Evolutionary conservation across 73 alveolate genomes (phyloP).

Genomic region (Chromera velia): DNA sequence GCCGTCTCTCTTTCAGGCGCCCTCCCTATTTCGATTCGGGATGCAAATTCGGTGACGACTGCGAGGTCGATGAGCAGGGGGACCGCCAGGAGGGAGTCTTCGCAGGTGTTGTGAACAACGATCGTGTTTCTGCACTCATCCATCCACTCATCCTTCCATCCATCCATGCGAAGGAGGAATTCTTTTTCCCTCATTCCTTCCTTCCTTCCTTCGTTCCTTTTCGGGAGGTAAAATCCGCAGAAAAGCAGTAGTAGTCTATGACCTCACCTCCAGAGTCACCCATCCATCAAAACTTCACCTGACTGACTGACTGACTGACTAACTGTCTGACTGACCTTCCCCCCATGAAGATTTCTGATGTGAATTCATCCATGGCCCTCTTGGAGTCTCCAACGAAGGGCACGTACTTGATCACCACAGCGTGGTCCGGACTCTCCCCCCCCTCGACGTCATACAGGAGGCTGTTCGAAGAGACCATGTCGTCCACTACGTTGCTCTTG

Average conservation of each 20-base stretch:
- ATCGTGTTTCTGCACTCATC: conserved; percentile 66
- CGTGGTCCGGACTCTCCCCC: conserved; percentile 83
- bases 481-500: conserved; percentile 84
- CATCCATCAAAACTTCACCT: no score
- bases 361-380: conserved; percentile 91
- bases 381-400: conserved; percentile 91
- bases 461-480: conserved; percentile 71
- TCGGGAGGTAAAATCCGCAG: no score
- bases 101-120: conserved; percentile 82
- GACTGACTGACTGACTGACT: no score
- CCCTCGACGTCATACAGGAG: conserved; percentile 68
- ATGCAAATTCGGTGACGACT: conserved; percentile 71
- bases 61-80: conserved; percentile 81
- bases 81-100: conserved; percentile 90
- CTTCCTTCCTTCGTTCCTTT: no score
- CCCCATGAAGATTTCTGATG: conserved; percentile 78
- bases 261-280: no score
- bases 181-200: no score
- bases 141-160: no score
- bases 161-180: no score
- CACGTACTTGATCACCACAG: conserved; percentile 81
- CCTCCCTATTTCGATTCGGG: conserved; percentile 44
- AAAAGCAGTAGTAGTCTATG: no score
- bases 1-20: conserved; percentile 51
- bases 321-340: no score